These are phyloP conservation scores for Phytophthora lateralis DNA, from an alignment of 352 stramenopile species.

Conservation along the genomic window DNA sequence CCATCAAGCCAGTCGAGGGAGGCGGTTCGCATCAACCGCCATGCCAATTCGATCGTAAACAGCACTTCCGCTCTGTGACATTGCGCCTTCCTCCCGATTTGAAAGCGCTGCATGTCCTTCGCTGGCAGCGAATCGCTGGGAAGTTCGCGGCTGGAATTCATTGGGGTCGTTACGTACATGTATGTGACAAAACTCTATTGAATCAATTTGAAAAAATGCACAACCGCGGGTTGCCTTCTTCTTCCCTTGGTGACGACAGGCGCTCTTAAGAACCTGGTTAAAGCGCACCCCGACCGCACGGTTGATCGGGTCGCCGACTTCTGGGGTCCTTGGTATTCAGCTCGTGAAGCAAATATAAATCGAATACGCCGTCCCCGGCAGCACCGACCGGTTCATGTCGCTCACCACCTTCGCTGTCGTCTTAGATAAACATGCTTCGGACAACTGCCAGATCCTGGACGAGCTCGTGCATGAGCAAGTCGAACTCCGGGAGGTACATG, in stretches of 20 bases:
- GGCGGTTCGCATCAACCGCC: constrained; percentile 4
- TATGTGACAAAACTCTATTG: constrained; percentile 37
- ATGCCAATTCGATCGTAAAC: neutral
- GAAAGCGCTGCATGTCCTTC: neutral
- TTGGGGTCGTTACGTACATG: neutral
- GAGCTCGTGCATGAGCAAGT: constrained; percentile 78
- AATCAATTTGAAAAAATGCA: constrained; percentile 26
- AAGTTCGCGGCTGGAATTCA: neutral
- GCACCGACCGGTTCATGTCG: neutral
- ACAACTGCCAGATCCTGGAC: constrained; percentile 63
- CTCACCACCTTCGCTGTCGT: neutral
- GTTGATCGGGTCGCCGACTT: neutral
- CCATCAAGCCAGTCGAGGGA: constrained; percentile 14
- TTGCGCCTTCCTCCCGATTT: neutral
- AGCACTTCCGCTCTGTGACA: neutral
- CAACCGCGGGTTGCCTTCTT: constrained; percentile 1
- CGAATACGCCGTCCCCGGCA: constrained; percentile 1
- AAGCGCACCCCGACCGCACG: neutral
- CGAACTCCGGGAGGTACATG: constrained; percentile 81
- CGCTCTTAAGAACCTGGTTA: neutral
- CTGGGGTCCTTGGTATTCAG: constrained; percentile 4
- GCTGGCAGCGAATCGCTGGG: no score
- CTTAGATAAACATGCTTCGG: constrained; percentile 53
- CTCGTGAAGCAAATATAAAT: constrained; percentile 4
- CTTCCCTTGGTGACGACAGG: neutral